Evolutionary conservation across 306 rosid genomes (phyloP), one percentile per base, ranked within the genome.

Genomic region (Castanospermum australe): DNA sequence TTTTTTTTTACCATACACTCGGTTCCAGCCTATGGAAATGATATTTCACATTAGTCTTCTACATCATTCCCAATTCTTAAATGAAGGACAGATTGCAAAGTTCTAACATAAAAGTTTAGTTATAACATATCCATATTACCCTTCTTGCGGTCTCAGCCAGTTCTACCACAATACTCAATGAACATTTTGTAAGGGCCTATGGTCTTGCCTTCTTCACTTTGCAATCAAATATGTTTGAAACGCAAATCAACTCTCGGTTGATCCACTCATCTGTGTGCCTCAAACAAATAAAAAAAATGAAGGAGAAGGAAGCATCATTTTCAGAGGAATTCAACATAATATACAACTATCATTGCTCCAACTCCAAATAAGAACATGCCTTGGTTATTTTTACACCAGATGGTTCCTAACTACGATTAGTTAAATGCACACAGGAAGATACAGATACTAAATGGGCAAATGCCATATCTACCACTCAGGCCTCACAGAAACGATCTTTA

Each of bases 331-430:
- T 45, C 32, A 66, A 56, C 2, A 25, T 13, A 3, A 33, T 52
- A 65, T 38, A 14, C 59, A 61, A 59, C 57, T 18, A 39, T 17
- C 17, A 10, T 57, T 2, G 57, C 30, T 70, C 36, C 28, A 64
- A 32, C 39, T 47, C 66, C 54, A 76, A 63, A 50, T 6, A 70
- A 48, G 69, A n/a, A n/a, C 32, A 3, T 13, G 62, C 30, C 48
- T 41, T 54, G 5, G 20, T 36, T 76, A 54, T 30, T 68, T 71
- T 35, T 70, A 79, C 84, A 86, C 66, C 41, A 51, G 66, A 54
- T 68, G 73, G 52, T 74, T 72, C 52, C 79, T 60, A 67, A 72
- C 77, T 76, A 83, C 60, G 73, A 83, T 71, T 67, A 69, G 84
- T 32, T 64, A 64, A 32, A 48, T 25, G 64, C 54, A 79, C 68